phyloP scores from a whole-genome alignment of 495 filamentous ascomycete genomes.

The Rhypophila decipiens region DNA sequence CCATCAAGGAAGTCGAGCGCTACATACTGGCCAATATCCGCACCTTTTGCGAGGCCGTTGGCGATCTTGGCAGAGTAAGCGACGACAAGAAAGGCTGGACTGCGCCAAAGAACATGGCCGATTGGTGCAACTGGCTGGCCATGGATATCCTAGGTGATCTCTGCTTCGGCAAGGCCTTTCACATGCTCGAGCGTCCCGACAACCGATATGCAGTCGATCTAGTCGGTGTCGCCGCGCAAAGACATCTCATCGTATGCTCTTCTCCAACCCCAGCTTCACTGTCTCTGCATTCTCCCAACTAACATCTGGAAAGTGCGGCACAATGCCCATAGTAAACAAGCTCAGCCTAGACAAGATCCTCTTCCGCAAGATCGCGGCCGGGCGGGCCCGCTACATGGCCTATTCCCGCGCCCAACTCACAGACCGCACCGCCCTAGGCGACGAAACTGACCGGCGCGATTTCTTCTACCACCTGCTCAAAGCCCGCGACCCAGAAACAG shows the following conservation, averaged over 20 bases:
- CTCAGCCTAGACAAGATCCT: slow-evolving; percentile 51
- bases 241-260: slow-evolving; percentile 48
- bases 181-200: slow-evolving; percentile 57
- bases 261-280: background rate
- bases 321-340: slow-evolving; percentile 49
- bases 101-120: slow-evolving; percentile 47
- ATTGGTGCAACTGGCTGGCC: slow-evolving; percentile 60
- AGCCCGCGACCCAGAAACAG: slow-evolving; percentile 54
- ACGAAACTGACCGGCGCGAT: slow-evolving; percentile 57
- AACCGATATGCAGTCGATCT: slow-evolving; percentile 54
- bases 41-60: slow-evolving; percentile 44
- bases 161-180: slow-evolving; percentile 64
- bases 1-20: slow-evolving; percentile 51
- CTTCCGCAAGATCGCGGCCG: slow-evolving; percentile 49
- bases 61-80: slow-evolving; percentile 26
- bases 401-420: slow-evolving; percentile 50
- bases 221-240: slow-evolving; percentile 48
- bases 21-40: slow-evolving; percentile 51
- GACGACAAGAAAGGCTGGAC: slow-evolving; percentile 39
- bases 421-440: slow-evolving; percentile 48
- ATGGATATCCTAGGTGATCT: slow-evolving; percentile 72
- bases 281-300: background rate
- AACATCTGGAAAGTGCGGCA: slow-evolving; percentile 38
- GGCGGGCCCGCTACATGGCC: slow-evolving; percentile 47
- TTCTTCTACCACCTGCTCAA: slow-evolving; percentile 56